Base-by-base conservation (phyloP, 345 rosid species). In the Acer yangbiense region DNA sequence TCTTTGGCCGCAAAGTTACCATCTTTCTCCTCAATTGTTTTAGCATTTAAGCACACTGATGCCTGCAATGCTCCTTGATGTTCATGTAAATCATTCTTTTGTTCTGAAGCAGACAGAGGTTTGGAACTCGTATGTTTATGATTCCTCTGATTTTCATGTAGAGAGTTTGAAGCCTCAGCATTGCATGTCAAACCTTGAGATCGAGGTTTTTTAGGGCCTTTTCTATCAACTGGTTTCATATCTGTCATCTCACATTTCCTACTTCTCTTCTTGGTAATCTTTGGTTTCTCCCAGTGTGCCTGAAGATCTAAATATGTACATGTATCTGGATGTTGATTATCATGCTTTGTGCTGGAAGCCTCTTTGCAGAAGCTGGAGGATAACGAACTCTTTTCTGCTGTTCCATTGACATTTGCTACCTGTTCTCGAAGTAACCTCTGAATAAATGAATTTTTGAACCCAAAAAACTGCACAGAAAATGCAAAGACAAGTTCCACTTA, bases 391-490 rank as follows among this genome's bases (percentile, higher is more conserved):
- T 16, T 73, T 60, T 86, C 91, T 69, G 85, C 85, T 69, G 77
- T 80, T 82, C 90, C 93, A 68, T 87, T 82, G 77, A 88, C 80
- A 71, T 87, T 84, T 68, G 92, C 86, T 83, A 89, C 92, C 77
- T 91, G 84, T 85, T 96, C 97, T 82, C 97, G 84, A 72, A 96
- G 93, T 76, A 94, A 79, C 85, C 98, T 87, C 82, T 94, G 96
- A 72, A 96, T 93, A 80, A 88, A 86, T 21, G 88, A 85, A 78
- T 88, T 89, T 83, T 87, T 92, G 79, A 94, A 96, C 68, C 99
- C 99, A 81, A 96, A 96, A 76, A 91, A 91, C 97, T 96, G 95
- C 83, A 86, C 25, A 68, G 39, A 48, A 71, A 57, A 79, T 35
- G 60, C 73, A 84, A 70, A 52, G 72, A 76, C 43, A 50, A 60